Base-by-base conservation (phyloP, 2,329 filamentous ascomycete genomes). In the Colletotrichum coccodes region DNA sequence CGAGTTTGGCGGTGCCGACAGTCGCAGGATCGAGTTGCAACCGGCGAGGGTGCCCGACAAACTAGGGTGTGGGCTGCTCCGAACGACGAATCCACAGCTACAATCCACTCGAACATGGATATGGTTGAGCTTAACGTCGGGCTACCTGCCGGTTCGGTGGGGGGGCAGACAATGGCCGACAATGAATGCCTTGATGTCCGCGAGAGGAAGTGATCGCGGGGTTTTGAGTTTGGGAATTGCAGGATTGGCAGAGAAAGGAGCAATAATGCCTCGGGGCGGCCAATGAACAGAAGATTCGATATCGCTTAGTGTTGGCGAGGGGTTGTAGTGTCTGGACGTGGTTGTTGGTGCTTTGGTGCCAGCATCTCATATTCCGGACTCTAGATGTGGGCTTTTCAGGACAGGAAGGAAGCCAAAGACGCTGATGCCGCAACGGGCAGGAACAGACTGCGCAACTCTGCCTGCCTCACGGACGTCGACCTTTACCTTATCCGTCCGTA, bases 91-190 rank as follows among this genome's bases (percentile, higher is more conserved):
- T 54, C 53, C 53, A 50, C 44, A 34, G 23, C 42, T 12, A 58
- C 40, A 52, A 46, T 50, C n/a, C 49, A 56, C 56, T 23, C 23
- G 32, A 40, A 49, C 64, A 67, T 44, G 64, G 64, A 63, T 42
- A 67, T 47, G 58, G 40, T 34, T 62, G 42, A 50, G 47, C 40
- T 66, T 49, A 66, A 66, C 42, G 42, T 66, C 58, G 58, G 64
- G 42, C 49, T 62, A 42, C 28, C 58, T 62, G 50, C 28, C 58
- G 63, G 57, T 40, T 18, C 30, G n/a, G 58, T 66, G 63, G 58
- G 34, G 57, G 56, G 26, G 11, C 3, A 42, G 36, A 34, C 23
- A 36, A 16, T 26, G 32, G 54, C 23, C 18, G 53, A 56, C 53
- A 14, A 28, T 57, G 26, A 36, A 38, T 21, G 58, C 49, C 14